Evolutionary conservation across 192 early-diverging fungal species (phyloP), one percentile per base, ranked within the genome.

Genomic region (Podila epicladia): DNA sequence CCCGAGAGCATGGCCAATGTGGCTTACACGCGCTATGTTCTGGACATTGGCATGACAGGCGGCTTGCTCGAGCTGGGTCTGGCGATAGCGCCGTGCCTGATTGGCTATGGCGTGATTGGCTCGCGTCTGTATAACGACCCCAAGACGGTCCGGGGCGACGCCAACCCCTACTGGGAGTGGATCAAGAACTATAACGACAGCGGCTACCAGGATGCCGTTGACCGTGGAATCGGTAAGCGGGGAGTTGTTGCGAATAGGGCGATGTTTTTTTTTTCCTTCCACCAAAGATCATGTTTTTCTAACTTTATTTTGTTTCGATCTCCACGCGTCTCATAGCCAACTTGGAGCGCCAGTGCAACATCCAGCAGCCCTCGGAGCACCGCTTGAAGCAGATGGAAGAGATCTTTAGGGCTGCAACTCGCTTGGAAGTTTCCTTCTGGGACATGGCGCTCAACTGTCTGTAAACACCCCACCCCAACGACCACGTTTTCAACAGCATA

Each of bases 101-200:
- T 96, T 24, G 95, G 95, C 20, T 96, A 96, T 72, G 94, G 93
- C 45, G 91, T 93, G 59, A 94, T 95, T 58, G 93, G 92, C 5
- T 17, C 74, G 9, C 82, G 86, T 15, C 79, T 95, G 15, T 87
- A 85, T 35, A 89, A 88, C 58, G 89, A 93, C 65, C 90, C 91
- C 50, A 69, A 71, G 31, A 94, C 93, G 1, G 90, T 92, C 62
- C 74, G 69, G 62, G 91, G 84, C 69, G 88, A 92, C 64, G 91
- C 86, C 9, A 96, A 96, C 82, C 91, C 90, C 53, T 96, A 94
- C 84, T 94, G 92, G 91, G 77, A 76, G 48, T 96, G 95, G 95
- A 93, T 95, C 49, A 65, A 73, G 32, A 93, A 85, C 75, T 96
- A 96, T 73, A 86, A 86, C 19, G 85, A 82, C 28, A 84, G 66